These are phyloP conservation scores for Yarrowia bubula DNA, from an alignment of 805 yeast species.

Conservation along the genomic window DNA sequence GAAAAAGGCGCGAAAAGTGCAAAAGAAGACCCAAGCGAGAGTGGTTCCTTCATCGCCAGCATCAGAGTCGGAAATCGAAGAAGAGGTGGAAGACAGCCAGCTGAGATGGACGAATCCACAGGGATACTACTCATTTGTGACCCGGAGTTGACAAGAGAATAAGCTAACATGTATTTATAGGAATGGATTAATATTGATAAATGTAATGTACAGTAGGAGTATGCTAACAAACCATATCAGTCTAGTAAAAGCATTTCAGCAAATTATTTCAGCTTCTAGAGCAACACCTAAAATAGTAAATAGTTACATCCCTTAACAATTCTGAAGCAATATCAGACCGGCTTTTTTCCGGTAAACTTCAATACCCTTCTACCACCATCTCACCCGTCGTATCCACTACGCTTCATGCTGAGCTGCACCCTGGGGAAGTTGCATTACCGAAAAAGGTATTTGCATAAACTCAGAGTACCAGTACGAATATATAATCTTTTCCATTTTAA, in stretches of 20 bases:
- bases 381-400: conserved; percentile 24
- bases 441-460: too few species aligned
- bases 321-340: too few species aligned
- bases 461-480: too few species aligned
- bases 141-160: background rate
- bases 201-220: background rate
- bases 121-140: background rate
- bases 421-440: background rate
- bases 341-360: too few species aligned
- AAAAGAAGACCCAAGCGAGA: background rate
- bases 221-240: too few species aligned
- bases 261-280: too few species aligned
- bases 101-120: background rate
- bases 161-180: background rate
- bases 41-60: background rate
- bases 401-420: conserved; percentile 3
- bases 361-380: too few species aligned
- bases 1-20: background rate
- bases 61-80: background rate
- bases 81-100: background rate
- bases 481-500: too few species aligned
- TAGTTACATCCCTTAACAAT: too few species aligned
- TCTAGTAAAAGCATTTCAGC: too few species aligned
- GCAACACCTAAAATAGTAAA: too few species aligned
- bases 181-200: background rate